These are phyloP conservation scores for Solanum corneliomulleri DNA, from an alignment of 257 asterid species.

Conservation along the genomic window DNA sequence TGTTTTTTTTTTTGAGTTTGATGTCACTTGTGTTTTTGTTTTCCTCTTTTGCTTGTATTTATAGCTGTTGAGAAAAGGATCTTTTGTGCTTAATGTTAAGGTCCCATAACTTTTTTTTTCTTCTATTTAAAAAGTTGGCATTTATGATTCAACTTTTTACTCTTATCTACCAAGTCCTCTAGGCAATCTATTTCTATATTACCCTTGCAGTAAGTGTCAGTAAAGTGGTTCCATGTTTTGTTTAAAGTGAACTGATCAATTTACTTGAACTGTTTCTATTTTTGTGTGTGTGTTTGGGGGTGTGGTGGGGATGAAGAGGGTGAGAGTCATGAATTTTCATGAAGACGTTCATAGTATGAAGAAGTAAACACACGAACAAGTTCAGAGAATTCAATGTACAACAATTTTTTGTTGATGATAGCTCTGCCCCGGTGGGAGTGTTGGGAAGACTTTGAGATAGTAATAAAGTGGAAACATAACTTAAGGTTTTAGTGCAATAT, in stretches of 20 bases:
- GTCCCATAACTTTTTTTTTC: not conserved
- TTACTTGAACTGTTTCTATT: not conserved
- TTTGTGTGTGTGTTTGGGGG: not conserved
- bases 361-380: too few relatives aligned
- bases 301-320: not conserved
- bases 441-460: not conserved
- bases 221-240: not conserved
- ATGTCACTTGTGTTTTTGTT: not conserved
- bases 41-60: conserved; percentile 22
- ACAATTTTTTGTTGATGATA: not conserved
- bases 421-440: not conserved
- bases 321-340: fast-evolving
- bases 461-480: not conserved
- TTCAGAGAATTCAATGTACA: too few relatives aligned
- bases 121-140: conserved; percentile 13
- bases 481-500: not conserved
- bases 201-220: not conserved
- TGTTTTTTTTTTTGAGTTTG: not conserved
- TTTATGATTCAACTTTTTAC: conserved; percentile 22
- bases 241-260: not conserved
- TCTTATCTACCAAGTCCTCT: not conserved
- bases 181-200: not conserved
- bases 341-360: too few relatives aligned
- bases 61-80: conserved; percentile 27
- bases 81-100: not conserved